Base-by-base conservation (phyloP, 2,329 filamentous ascomycete genomes). In the Microsporum ferrugineum region DNA sequence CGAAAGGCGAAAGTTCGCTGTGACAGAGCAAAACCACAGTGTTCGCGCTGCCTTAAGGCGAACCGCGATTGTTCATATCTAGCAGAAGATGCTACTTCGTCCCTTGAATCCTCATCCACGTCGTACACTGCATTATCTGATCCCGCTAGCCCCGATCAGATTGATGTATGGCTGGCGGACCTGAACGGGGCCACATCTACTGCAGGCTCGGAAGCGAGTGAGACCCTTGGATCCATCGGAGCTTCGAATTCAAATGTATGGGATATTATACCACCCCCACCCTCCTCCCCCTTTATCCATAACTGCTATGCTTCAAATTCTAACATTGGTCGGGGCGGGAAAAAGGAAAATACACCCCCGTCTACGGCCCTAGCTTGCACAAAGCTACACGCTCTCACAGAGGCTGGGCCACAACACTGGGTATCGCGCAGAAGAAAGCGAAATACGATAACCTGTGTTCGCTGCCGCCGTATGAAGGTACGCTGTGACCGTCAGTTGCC, bases 11-110 rank as follows among this genome's bases (percentile, higher is more conserved):
- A 53, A 33, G 49, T 53, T 7, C 49, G 49, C 27, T 96, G 91
- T 72, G 91, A 96, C 70, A 90, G 95, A 73, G 86, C 79, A 3
- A 70, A 80, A 62, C 83, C 83, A 7, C 76, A 78, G 60, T 86
- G 84, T 69, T 79, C 88, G 68, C 96, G 96, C 69, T 96, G 92
- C 75, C 84, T 84, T 62, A 96, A 95, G 76, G 94, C 91, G 59
- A 91, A 85, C 69, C 81, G 92, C 57, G 79, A 86, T 61, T 97
- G 92, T 34, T 53, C 29, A 53, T 53, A 53, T 27, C 49, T 5
- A 12, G 17, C 7, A 34, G 49, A 53, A n/a, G 49, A 31, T n/a
- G 8, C 12, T n/a, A n/a, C 12, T 12, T 8, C 7, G 5, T 53
- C 49, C 2, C 31, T 33, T n/a, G 49, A 12, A 34, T 53, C 49